Conservation (phyloP, 164 flowering plant species). For the Nelumbo lutea region DNA sequence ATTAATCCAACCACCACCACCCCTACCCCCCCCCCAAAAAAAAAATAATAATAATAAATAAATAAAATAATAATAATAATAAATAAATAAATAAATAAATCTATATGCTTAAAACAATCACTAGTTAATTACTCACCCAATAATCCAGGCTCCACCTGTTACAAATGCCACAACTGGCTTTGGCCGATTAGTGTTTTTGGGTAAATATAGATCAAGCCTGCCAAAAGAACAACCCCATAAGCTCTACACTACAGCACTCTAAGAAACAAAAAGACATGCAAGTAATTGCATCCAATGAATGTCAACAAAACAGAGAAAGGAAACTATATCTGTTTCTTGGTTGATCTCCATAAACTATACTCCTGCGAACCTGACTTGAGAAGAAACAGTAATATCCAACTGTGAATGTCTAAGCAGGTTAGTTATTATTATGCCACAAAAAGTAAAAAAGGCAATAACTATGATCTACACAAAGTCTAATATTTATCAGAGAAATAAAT, state of each 20-base stretch:
- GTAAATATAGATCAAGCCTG: constrained; percentile 91
- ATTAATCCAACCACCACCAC: too few species aligned
- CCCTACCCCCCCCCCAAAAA: too few species aligned
- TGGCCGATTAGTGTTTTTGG: constrained; percentile 41
- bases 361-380: constrained; percentile 68
- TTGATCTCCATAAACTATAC: constrained; percentile 81
- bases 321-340: constrained; percentile 71
- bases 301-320: neutral
- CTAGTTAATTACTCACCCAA: constrained; percentile 59
- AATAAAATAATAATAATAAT: too few species aligned
- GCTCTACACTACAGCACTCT: neutral
- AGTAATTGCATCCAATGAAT: neutral
- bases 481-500: neutral
- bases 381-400: constrained; percentile 84
- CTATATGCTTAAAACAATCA: neutral
- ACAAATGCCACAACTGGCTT: constrained; percentile 95
- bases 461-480: neutral
- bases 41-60: too few species aligned
- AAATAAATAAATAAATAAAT: too few species aligned
- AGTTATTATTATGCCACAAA: constrained; percentile 7
- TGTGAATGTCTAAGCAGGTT: constrained; percentile 26
- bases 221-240: constrained; percentile 10
- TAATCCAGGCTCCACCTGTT: constrained; percentile 99
- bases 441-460: neutral
- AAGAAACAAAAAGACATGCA: neutral